Conservation (phyloP, 495 filamentous ascomycete genomes). For the Barbatosphaeria neglecta region DNA sequence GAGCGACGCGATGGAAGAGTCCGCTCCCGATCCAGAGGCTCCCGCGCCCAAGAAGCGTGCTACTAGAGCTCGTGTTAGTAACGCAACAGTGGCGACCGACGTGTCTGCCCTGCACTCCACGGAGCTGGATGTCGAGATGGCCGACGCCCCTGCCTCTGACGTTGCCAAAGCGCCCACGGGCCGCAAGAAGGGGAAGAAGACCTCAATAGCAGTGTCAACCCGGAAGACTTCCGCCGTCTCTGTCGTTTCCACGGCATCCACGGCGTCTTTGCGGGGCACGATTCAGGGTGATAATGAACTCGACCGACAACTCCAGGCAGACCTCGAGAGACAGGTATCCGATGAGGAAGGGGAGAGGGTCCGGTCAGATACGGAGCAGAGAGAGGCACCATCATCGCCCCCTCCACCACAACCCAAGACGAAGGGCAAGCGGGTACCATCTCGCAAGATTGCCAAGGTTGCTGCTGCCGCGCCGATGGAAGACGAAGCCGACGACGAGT, state of each 20-base stretch:
- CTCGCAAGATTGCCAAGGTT: constrained; percentile 24
- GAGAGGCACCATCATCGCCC: constrained; percentile 14
- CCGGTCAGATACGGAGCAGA: constrained; percentile 24
- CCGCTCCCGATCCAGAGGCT: constrained; percentile 23
- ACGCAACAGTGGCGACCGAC: constrained; percentile 12
- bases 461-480: constrained; percentile 23
- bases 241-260: constrained; percentile 22
- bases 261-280: constrained; percentile 22
- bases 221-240: constrained; percentile 46
- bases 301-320: constrained; percentile 56
- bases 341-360: constrained; percentile 38
- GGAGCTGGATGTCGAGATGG: constrained; percentile 22
- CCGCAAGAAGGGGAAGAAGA: constrained; percentile 20
- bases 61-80: constrained; percentile 35
- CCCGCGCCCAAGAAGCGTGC: constrained; percentile 58
- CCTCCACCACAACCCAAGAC: constrained; percentile 22
- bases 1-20: constrained; percentile 49
- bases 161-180: constrained; percentile 12
- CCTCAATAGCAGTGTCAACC: constrained; percentile 26
- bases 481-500: constrained; percentile 14
- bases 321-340: constrained; percentile 47
- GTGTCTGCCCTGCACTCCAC: constrained; percentile 7
- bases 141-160: constrained; percentile 12
- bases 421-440: constrained; percentile 18
- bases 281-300: constrained; percentile 52